These are phyloP conservation scores for Pseudognaphalium luteoalbum DNA, from an alignment of 129 eudicot species.

Conservation along the genomic window DNA sequence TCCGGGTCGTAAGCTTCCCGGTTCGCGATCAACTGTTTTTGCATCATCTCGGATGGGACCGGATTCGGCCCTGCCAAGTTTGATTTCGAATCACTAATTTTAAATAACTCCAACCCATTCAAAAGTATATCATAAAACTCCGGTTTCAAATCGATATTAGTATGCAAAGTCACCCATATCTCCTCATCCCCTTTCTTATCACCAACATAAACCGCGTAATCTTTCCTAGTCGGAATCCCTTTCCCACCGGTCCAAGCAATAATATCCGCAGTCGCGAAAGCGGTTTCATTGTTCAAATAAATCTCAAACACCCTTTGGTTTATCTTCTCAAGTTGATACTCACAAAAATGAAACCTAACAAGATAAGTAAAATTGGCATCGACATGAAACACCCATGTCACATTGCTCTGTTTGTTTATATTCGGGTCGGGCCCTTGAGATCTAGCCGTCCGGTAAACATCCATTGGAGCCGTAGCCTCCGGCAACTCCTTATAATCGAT, in stretches of 20 bases:
- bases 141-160: slow-evolving; percentile 33
- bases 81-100: slow-evolving; percentile 47
- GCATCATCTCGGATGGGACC: slow-evolving; percentile 60
- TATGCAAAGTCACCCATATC: slow-evolving; percentile 57
- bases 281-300: slow-evolving; percentile 62
- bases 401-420: slow-evolving; percentile 48
- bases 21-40: slow-evolving; percentile 39
- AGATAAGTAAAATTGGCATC: slow-evolving; percentile 66
- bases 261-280: slow-evolving; percentile 44
- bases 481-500: slow-evolving; percentile 31
- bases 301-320: slow-evolving; percentile 63
- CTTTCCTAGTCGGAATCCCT: slow-evolving; percentile 50
- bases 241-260: slow-evolving; percentile 45
- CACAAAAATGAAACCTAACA: slow-evolving; percentile 81
- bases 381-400: slow-evolving; percentile 71
- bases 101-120: slow-evolving; percentile 79
- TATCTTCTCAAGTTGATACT: slow-evolving; percentile 31
- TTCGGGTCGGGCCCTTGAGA: slow-evolving; percentile 54
- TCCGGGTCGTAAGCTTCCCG: slow-evolving; percentile 26
- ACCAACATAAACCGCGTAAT: slow-evolving; percentile 43
- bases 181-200: slow-evolving; percentile 40
- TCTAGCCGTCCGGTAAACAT: slow-evolving; percentile 56
- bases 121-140: slow-evolving; percentile 53
- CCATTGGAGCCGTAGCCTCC: slow-evolving; percentile 51
- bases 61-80: slow-evolving; percentile 84